A percentile compares a stretch with the other conserved stretches of the same genome.
Evolutionary conservation across 768 basidiomycete genomes (phyloP).

Genomic region (Rhodotorula sphaerocarpa): DNA sequence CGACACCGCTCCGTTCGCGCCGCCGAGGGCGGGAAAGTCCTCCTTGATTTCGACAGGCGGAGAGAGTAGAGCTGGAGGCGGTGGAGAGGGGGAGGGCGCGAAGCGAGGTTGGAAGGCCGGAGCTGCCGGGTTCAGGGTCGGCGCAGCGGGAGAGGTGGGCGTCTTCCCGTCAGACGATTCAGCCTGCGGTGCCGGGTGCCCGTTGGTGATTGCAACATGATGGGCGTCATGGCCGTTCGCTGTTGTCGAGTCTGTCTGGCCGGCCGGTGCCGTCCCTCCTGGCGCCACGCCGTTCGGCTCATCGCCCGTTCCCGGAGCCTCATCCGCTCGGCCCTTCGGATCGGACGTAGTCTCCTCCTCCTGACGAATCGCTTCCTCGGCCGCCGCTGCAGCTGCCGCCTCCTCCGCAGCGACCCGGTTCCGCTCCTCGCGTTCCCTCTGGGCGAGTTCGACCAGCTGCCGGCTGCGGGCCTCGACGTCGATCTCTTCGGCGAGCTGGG

Average conservation of each 20-base stretch:
- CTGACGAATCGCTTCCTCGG: background rate
- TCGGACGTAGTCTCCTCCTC: background rate
- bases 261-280: too few species aligned
- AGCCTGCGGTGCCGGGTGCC: too few species aligned
- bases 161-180: too few species aligned
- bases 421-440: constrained; percentile 6
- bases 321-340: background rate
- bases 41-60: too few species aligned
- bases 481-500: constrained; percentile 61
- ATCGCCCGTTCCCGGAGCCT: too few species aligned
- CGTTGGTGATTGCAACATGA: too few species aligned
- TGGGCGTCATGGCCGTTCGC: too few species aligned
- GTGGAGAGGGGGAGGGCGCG: background rate
- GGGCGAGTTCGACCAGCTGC: constrained; percentile 45
- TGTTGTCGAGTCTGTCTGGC: too few species aligned
- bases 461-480: constrained; percentile 65
- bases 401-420: background rate
- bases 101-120: constrained; percentile 21
- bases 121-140: constrained; percentile 14
- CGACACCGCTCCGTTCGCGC: too few species aligned
- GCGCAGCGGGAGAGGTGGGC: background rate
- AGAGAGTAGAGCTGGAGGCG: background rate
- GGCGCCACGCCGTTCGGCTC: too few species aligned
- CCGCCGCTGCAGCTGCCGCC: background rate
- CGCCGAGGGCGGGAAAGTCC: too few species aligned